Percentiles rank a stretch among this genome's conserved stretches.
Evolutionary conservation across 1,284 basidiomycete genomes (phyloP).

Genomic region (Malassezia equina): DNA sequence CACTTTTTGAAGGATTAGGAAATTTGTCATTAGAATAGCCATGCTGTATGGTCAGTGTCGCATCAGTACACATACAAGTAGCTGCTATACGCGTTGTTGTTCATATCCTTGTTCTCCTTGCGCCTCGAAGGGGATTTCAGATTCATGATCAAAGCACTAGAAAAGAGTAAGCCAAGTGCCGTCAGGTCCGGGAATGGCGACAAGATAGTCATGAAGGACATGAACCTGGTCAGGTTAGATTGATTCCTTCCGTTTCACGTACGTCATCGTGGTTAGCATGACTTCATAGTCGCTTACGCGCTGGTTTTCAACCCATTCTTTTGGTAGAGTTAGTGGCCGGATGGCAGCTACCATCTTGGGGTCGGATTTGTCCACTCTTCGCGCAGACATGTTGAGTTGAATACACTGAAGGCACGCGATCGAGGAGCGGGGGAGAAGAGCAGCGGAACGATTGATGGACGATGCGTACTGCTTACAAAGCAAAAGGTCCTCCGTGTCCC

Average conservation of each 20-base stretch:
- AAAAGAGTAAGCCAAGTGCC: conserved; percentile 2
- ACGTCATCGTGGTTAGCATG: conserved; percentile 7
- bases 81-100: conserved; percentile 11
- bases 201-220: conserved; percentile 4
- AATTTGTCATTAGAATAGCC: background rate
- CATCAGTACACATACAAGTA: conserved; percentile 6
- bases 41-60: conserved; percentile 5
- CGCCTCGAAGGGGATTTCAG: background rate
- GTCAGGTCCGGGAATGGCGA: conserved; percentile 10
- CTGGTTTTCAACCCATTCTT: background rate
- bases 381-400: background rate
- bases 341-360: background rate
- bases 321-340: conserved; percentile 4
- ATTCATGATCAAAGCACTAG: conserved; percentile 7
- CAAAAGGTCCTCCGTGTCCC: background rate
- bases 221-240: conserved; percentile 1
- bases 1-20: conserved; percentile 9
- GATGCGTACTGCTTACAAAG: background rate
- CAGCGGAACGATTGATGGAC: background rate
- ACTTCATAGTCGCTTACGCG: background rate
- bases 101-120: conserved; percentile 7
- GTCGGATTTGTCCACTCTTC: conserved; percentile 15
- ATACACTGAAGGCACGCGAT: background rate
- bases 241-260: background rate
- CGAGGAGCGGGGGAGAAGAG: background rate